Evolutionary conservation across 345 rosid genomes (phyloP), one percentile per base, ranked within the genome.

Genomic region (Brassica napus): DNA sequence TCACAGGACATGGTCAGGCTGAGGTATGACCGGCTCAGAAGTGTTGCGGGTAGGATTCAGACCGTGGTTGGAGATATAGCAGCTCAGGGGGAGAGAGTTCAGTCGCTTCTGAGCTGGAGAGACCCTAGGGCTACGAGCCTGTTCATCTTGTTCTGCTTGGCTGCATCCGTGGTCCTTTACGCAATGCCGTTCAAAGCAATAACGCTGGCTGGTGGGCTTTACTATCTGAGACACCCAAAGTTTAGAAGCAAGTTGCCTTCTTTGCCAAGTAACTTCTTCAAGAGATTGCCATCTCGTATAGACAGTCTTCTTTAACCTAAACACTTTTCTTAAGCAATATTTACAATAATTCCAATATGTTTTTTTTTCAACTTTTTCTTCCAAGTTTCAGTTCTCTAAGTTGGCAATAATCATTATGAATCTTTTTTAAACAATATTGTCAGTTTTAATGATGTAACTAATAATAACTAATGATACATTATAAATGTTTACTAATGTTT

Each of bases 191-290:
- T 93, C 52, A 82, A 87, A 72, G 89, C 79, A 60, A 86, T 87
- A 62, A 88, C 88, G 72, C 75, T 93, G 39, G 83, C 79, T 26
- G 77, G 85, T 6, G 97, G 93, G 8, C 68, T 91, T 52, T 89
- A 89, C 60, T 87, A 85, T 70, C 73, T 91, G 42, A 83, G 97
- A 31, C 98, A 93, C 47, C 98, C 98, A 11, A 87, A 88, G 85
- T 90, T 91, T 85, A 75, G 95, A 58, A 91, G 92, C 87, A 90
- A 93, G 87, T 80, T 90, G 63, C 98, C 97, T 11, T 88, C 90
- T 8, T 82, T 88, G 58, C 93, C 98, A 39, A 82, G 89, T 86
- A 93, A 91, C 78, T 93, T 93, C 88, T 90, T 91, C 86, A 91
- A 87, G 83, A 84, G 92, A 77, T 68, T 93, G 80, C 86, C 95